phyloP scores from a whole-genome alignment of 2,329 filamentous ascomycete species.

The Daldinia eschscholtzii region DNA sequence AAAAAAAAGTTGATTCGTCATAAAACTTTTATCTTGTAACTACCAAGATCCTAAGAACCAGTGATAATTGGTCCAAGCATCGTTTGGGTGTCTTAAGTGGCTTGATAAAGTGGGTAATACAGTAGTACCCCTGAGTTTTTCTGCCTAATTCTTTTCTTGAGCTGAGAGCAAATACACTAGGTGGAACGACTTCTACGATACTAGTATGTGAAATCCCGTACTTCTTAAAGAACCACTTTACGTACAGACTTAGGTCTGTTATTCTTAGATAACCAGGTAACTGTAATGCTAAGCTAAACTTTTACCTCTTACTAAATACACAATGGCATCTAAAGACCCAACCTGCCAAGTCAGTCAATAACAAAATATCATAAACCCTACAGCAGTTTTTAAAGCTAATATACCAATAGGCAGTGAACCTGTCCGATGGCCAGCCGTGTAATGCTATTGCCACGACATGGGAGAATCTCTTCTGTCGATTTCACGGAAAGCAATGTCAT shows the following conservation, averaged over 20 bases:
- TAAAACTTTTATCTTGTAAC: not conserved
- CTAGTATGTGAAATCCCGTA: not conserved
- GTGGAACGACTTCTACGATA: not conserved
- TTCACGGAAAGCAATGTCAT: slow-evolving; percentile 58
- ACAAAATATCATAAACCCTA: not conserved
- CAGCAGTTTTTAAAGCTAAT: slow-evolving; percentile 7
- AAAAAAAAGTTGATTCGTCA: slow-evolving; percentile 1
- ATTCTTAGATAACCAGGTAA: not conserved
- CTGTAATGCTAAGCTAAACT: not conserved
- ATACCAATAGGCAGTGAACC: slow-evolving; percentile 49
- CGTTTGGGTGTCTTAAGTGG: not conserved
- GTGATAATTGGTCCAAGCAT: slow-evolving; percentile 9
- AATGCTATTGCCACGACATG: slow-evolving; percentile 54
- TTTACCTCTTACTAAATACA: not conserved
- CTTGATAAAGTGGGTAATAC: slow-evolving; percentile 1
- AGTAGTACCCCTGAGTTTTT: slow-evolving; percentile 7
- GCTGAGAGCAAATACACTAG: not conserved
- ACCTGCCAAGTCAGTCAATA: slow-evolving; percentile 26
- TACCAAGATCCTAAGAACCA: not conserved
- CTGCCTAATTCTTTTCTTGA: slow-evolving; percentile 1
- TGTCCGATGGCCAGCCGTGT: slow-evolving; percentile 55
- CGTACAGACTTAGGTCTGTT: not conserved
- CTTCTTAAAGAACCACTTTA: not conserved
- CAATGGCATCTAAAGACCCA: slow-evolving; percentile 24
- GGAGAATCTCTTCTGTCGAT: slow-evolving; percentile 58